phyloP scores from a whole-genome alignment of 345 rosid species.

The Arabis alpina region DNA sequence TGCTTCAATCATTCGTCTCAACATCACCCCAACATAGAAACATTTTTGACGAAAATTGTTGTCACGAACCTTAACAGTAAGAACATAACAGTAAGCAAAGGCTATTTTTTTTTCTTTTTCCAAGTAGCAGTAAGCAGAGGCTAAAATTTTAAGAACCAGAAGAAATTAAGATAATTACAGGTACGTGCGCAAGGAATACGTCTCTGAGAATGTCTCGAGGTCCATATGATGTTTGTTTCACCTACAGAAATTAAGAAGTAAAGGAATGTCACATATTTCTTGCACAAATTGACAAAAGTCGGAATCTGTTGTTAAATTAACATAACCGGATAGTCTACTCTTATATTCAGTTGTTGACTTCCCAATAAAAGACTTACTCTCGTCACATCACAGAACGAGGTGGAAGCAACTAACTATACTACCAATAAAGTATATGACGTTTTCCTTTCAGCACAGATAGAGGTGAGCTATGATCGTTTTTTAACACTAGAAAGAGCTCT shows the following conservation, averaged over 20 bases:
- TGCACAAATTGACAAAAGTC: constrained; percentile 16
- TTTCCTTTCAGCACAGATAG: constrained; percentile 18
- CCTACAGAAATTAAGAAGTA: constrained; percentile 50
- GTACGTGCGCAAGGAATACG: constrained; percentile 87
- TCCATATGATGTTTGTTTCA: constrained; percentile 54
- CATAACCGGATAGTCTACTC: constrained; percentile 24
- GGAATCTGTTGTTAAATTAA: constrained; percentile 16
- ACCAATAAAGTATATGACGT: constrained; percentile 9
- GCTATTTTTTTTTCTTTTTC: background rate
- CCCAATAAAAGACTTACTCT: constrained; percentile 5
- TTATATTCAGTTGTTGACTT: constrained; percentile 3
- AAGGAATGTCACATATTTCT: constrained; percentile 9
- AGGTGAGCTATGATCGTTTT: constrained; percentile 16
- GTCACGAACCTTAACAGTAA: constrained; percentile 53
- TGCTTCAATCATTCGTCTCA: constrained; percentile 95
- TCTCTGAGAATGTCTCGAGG: constrained; percentile 59
- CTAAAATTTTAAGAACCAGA: constrained; percentile 15
- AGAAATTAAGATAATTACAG: constrained; percentile 55
- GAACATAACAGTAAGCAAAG: constrained; percentile 34
- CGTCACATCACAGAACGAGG: constrained; percentile 1
- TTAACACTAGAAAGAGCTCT: constrained; percentile 9
- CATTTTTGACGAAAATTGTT: constrained; percentile 87
- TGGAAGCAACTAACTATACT: constrained; percentile 5
- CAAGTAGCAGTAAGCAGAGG: background rate
- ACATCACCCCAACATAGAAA: constrained; percentile 91